Percentiles rank a stretch among this genome's conserved stretches.
Evolutionary conservation across 768 basidiomycete genomes (phyloP).

Genomic region (Lepiota brunneoincarnata): DNA sequence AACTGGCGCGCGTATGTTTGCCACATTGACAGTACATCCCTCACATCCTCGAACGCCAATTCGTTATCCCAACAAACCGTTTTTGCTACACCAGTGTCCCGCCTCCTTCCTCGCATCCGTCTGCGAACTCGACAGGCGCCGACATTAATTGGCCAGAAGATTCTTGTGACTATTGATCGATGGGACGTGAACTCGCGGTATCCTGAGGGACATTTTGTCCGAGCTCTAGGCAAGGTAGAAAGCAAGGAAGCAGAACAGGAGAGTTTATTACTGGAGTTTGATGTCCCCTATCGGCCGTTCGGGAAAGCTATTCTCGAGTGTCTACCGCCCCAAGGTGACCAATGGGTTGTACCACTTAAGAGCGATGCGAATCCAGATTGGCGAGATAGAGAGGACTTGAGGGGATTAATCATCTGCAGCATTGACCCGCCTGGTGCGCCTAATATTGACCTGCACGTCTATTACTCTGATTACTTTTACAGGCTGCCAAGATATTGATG

Average conservation of each 20-base stretch:
- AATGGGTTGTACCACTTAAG: constrained; percentile 91
- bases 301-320: constrained; percentile 94
- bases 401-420: constrained; percentile 86
- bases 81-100: constrained; percentile 91
- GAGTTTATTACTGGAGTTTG: constrained; percentile 88
- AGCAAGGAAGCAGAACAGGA: constrained; percentile 97
- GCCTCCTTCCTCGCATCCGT: constrained; percentile 89
- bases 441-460: background rate
- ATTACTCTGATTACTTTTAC: background rate
- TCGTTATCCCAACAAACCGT: constrained; percentile 88
- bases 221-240: constrained; percentile 86
- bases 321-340: constrained; percentile 83
- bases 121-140: constrained; percentile 95
- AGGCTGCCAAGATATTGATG: constrained; percentile 99
- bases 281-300: constrained; percentile 94
- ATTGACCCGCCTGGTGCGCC: constrained; percentile 89
- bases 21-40: constrained; percentile 88
- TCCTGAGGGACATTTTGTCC: constrained; percentile 96
- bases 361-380: constrained; percentile 45
- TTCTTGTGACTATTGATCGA: constrained; percentile 90
- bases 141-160: constrained; percentile 85
- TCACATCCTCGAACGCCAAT: constrained; percentile 73
- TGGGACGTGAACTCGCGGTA: constrained; percentile 89
- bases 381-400: constrained; percentile 84
- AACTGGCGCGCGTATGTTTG: constrained; percentile 98